These are phyloP conservation scores for Gossypium herbaceum DNA, from an alignment of 345 rosid species.

Conservation along the genomic window DNA sequence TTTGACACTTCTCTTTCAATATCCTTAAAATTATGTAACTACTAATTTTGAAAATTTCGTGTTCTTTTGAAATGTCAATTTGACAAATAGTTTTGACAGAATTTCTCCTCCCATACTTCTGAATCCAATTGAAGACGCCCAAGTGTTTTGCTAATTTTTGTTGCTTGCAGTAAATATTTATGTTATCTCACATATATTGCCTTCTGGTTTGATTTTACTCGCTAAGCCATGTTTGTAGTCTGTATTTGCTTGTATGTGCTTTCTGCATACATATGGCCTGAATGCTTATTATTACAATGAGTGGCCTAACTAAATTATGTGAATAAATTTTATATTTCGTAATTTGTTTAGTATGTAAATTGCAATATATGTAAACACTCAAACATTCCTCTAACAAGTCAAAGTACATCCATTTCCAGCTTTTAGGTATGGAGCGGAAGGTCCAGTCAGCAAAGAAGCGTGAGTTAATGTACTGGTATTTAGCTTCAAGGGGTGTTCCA, in stretches of 20 bases:
- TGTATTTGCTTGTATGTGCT: constrained; percentile 7
- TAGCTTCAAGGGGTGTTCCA: constrained; percentile 87
- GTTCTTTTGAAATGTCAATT: not conserved
- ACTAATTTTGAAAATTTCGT: not conserved
- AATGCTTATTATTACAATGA: not conserved
- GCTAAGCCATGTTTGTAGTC: not conserved
- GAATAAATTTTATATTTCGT: not conserved
- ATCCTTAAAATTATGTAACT: not conserved
- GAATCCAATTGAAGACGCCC: too few relatives aligned
- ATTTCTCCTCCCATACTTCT: not conserved
- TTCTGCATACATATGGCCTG: not conserved
- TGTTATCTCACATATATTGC: not conserved
- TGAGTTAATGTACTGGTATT: constrained; percentile 80
- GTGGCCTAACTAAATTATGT: not conserved
- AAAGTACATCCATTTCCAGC: constrained; percentile 34
- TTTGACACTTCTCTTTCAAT: not conserved
- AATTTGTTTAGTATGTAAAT: not conserved
- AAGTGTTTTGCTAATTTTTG: not conserved
- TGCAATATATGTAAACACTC: not conserved
- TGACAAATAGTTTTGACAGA: not conserved
- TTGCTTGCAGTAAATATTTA: not conserved
- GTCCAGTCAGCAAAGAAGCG: constrained; percentile 69
- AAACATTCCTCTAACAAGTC: not conserved
- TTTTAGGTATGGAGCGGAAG: constrained; percentile 65
- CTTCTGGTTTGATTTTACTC: not conserved